Evolutionary conservation across 495 filamentous ascomycete species (phyloP), one percentile per base, ranked within the genome.

Genomic region (Aspergillus avenaceus): DNA sequence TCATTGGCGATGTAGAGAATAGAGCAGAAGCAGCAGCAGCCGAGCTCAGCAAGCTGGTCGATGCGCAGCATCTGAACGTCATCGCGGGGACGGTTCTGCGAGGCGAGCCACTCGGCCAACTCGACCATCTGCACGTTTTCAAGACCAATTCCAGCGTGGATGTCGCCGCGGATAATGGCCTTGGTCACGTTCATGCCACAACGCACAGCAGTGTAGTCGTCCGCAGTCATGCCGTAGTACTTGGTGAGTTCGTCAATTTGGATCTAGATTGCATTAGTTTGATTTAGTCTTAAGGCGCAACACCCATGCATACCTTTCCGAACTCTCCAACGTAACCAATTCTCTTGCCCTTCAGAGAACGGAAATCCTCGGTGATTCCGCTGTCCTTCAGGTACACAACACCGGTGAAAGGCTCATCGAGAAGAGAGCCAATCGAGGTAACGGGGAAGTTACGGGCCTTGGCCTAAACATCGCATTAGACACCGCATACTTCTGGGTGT

Each of bases 71-170:
- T 87, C 65, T 86, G 81, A 4, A 87, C 84, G 58, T 82, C 83
- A 36, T 65, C 69, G 58, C 74, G 77, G 42, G 79, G 76, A 3
- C 82, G 82, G 56, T 73, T 73, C 53, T 84, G 82, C 14, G 67
- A 31, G 14, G 72, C 75, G 22, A 86, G 76, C 84, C 84, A 86
- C 51, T 86, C 82, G 63, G 83, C 82, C 11, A 87, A 69, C 66
- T 87, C 84, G 42, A 86, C 84, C 83, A 85, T 86, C 61, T 86
- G 84, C 9, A 85, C 83, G 58, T 86, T 86, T 70, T 86, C 84
- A 11, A 86, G 76, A 24, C 84, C 84, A 59, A 86, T 86, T 16
- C 84, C 84, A 26, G 84, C 84, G 63, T 85, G 78, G 58, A 86
- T 86, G 26, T 73, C 72, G 43, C 81, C 82, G 47, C 75, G 71